Base-by-base conservation (phyloP, 352 stramenopile genomes). In the Phytophthora multivora region DNA sequence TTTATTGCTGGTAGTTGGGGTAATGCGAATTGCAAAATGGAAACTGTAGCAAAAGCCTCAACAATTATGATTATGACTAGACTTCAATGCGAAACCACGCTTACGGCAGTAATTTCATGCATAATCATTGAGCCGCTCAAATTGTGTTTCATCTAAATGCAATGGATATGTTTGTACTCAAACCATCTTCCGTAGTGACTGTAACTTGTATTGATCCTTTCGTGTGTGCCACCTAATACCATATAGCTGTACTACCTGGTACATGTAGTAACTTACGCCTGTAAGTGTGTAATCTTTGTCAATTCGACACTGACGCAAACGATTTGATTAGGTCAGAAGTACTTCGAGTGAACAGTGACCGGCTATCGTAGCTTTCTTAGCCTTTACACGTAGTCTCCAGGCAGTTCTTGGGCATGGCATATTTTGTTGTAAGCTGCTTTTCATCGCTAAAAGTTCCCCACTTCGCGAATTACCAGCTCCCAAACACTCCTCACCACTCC, bases 11-110 rank as follows among this genome's bases (percentile, higher is more conserved):
- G 45, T 45, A 18, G 30, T 35, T 18, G n/a, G 18, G 26, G 26
- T 35, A 30, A 45, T 26, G 45, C 25, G n/a, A 62, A 57, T 67
- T 52, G 36, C 47, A 47, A 62, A 67, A 21, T 67, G 50, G 43
- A 5, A 45, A 7, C n/a, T 10, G 4, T 2, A 40, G 13, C 10
- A 35, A 55, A 8, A 39, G 6, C 13, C 25, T 21, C 16, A 19
- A 43, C 15, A 21, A 13, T 19, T 0, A 23, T 43, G 40, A 60
- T 59, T 51, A 51, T 51, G 40, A 35, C 53, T 33, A 3, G 28
- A 33, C 8, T 12, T 33, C 28, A 12, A 53, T 3, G 9, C 21
- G 28, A 19, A 16, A 61, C 5, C 53, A 43, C 19, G 53, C 33
- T 61, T 61, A 33, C 9, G 28, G 8, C 28, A 33, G 10, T 9